Base-by-base conservation (phyloP, 208 protist species). In the Leptomonas seymouri region DNA sequence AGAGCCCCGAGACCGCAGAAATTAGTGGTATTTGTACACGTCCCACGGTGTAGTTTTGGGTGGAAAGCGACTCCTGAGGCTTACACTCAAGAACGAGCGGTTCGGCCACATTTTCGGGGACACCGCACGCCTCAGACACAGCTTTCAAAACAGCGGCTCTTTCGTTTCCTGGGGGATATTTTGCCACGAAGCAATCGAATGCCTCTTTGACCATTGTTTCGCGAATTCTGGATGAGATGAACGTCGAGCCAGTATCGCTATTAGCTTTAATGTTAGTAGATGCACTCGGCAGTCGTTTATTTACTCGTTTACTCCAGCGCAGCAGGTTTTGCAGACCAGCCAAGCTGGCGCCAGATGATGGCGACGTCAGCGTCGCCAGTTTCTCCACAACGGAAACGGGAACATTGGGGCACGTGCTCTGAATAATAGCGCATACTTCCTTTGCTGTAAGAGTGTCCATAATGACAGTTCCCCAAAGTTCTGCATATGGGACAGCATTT, bases 121-220 rank as follows among this genome's bases (percentile, higher is more conserved):
- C 74, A 28, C 84, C 86, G 49, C 88, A 87, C 48, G 86, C 79
- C 20, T 78, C 74, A 12, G 81, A 76, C 23, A 96, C 56, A 2
- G 85, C 58, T 31, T 55, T 53, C 41, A 91, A 67, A n/a, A 80
- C 64, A 7, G 54, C 58, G 2, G 54, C 58, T 28, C 80, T 73
- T 50, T 93, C 83, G 27, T 79, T 77, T 12, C 85, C 85, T 28
- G 82, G 80, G 20, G 89, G 72, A 30, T 83, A 93, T 50, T 80
- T 80, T 21, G 89, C 86, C 14, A 91, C 80, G 63, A 97, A 81
- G 79, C 93, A 98, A 71, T 99, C 97, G 28, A 97, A 82, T 9
- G 96, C 97, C 76, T 99, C 97, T n/a, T 78, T 66, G 62, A 97
- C 79, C 82, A 98, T 97, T 12, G 93, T 78, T 54, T 97, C 87